phyloP scores from a whole-genome alignment of 345 rosid genomes.

The Kandelia obovata region DNA sequence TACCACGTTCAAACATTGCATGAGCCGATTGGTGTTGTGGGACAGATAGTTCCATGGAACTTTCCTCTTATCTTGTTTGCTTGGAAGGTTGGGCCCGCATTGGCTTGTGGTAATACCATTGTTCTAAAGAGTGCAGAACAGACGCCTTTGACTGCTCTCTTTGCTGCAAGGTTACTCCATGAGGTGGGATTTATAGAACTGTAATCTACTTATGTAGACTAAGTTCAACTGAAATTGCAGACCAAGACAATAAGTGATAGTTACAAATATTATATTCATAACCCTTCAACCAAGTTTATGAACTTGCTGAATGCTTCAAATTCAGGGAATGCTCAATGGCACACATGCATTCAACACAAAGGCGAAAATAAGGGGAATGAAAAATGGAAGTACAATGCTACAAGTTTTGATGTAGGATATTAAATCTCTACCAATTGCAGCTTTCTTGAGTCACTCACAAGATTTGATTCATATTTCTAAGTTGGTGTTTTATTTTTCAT shows the following conservation, averaged over 20 bases:
- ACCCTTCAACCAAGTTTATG: no score
- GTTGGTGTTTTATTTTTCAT: no score
- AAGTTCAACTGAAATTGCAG: neutral
- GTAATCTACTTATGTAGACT: neutral
- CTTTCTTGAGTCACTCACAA: no score
- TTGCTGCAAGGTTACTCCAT: conserved; percentile 20
- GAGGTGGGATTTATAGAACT: conserved; percentile 16
- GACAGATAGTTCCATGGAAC: conserved; percentile 36
- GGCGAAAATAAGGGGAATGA: no score
- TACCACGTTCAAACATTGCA: conserved; percentile 25
- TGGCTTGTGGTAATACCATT: conserved; percentile 28
- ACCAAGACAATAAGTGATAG: neutral
- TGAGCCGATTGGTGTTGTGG: conserved; percentile 30
- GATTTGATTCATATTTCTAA: no score
- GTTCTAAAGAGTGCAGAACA: conserved; percentile 33
- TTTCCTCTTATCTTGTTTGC: conserved; percentile 31
- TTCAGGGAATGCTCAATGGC: no score
- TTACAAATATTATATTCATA: no score
- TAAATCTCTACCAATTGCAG: no score
- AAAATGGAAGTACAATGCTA: no score
- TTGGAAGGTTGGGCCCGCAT: conserved; percentile 33
- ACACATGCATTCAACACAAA: no score
- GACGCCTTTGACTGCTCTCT: conserved; percentile 30
- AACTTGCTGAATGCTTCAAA: no score
- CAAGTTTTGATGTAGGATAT: no score